Evolutionary conservation across 2,329 filamentous ascomycete genomes (phyloP).

Genomic region (Pseudogymnoascus sp.): DNA sequence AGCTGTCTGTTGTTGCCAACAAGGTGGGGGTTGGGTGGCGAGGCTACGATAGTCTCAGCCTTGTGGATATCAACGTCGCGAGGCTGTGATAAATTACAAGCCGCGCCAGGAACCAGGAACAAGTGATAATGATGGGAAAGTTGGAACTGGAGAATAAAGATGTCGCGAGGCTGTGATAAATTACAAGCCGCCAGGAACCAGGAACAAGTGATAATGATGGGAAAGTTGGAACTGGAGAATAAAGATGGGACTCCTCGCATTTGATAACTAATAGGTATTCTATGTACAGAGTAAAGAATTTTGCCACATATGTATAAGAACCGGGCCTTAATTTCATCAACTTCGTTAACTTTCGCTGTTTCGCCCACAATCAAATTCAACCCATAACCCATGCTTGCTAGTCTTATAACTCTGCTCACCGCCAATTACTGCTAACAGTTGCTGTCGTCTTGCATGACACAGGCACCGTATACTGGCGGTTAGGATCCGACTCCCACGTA

Average conservation of each 20-base stretch:
- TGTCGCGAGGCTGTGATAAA: neutral
- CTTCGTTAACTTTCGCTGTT: neutral
- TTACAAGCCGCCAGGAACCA: neutral
- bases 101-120: neutral
- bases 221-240: neutral
- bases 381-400: neutral
- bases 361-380: neutral
- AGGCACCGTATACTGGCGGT: conserved; percentile 17
- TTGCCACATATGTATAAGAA: neutral
- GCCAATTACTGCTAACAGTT: conserved; percentile 15
- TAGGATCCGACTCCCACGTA: conserved; percentile 50
- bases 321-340: neutral
- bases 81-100: neutral
- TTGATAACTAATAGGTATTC: neutral
- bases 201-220: neutral
- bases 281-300: neutral
- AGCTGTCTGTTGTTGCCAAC: neutral
- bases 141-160: neutral
- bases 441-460: conserved; percentile 12
- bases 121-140: neutral
- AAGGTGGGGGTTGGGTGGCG: neutral
- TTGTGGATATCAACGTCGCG: neutral
- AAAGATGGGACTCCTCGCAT: neutral
- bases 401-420: neutral
- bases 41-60: neutral